These are phyloP conservation scores for Cytospora mali DNA, from an alignment of 2,329 filamentous ascomycete species.

Conservation along the genomic window DNA sequence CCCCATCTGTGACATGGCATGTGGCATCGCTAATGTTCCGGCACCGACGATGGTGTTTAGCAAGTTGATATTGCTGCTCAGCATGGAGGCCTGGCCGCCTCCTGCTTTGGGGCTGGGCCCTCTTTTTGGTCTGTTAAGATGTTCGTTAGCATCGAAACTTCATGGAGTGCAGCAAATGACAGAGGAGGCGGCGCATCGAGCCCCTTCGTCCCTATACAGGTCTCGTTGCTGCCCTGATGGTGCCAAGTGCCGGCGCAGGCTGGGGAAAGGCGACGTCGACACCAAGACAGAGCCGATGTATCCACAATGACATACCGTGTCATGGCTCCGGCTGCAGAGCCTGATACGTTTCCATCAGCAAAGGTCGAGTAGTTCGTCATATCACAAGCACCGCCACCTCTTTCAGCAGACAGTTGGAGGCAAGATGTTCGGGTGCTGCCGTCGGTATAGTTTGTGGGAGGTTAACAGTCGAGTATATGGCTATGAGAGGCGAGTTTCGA, in stretches of 20 bases:
- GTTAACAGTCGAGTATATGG: neutral
- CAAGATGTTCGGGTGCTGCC: neutral
- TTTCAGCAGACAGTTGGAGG: neutral
- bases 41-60: constrained; percentile 97
- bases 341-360: constrained; percentile 49
- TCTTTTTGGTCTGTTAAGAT: constrained; percentile 52
- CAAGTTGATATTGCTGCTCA: constrained; percentile 91
- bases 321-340: constrained; percentile 49
- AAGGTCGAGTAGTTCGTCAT: constrained; percentile 61
- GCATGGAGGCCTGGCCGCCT: constrained; percentile 82
- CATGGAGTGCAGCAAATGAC: neutral
- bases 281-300: neutral
- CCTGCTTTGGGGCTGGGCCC: constrained; percentile 69
- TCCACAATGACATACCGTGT: constrained; percentile 43
- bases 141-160: constrained; percentile 19
- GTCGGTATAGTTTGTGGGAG: neutral
- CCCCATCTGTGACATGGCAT: constrained; percentile 93
- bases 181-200: neutral
- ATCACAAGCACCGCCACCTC: constrained; percentile 32
- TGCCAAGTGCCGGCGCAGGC: neutral
- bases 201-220: neutral
- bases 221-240: neutral
- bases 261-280: neutral
- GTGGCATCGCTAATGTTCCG: constrained; percentile 92
- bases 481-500: neutral